Evolutionary conservation across 306 rosid genomes (phyloP).

Genomic region (Carpinus viminea): DNA sequence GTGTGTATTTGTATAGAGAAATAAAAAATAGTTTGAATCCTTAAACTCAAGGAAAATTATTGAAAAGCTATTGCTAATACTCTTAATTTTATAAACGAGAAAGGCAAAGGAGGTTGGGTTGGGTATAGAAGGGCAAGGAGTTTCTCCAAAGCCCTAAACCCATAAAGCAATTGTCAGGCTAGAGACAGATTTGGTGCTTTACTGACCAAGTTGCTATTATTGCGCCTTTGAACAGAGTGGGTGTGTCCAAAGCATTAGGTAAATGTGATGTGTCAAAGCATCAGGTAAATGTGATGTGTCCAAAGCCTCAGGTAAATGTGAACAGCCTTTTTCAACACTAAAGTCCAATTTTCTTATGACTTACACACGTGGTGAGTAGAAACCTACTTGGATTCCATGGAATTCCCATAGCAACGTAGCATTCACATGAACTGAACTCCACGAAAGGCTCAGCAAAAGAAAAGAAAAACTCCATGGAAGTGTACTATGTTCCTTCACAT

Average conservation of each 20-base stretch:
- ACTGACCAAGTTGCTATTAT: not conserved
- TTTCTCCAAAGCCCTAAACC: no score
- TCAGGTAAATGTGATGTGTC: not conserved
- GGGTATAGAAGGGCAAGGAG: no score
- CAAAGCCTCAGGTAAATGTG: not conserved
- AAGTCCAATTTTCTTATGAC: not conserved
- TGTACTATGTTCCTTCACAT: not conserved
- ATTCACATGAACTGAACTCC: no score
- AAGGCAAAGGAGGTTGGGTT: no score
- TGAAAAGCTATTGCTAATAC: no score
- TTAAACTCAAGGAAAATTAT: no score
- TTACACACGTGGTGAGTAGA: not conserved
- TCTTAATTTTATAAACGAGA: no score
- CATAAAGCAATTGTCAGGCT: not conserved
- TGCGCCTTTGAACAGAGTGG: not conserved
- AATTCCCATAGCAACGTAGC: not conserved
- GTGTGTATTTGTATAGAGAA: no score
- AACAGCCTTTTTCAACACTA: not conserved
- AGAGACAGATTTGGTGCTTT: not conserved
- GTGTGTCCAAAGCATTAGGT: not conserved
- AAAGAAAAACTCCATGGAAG: not conserved
- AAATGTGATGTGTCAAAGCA: not conserved
- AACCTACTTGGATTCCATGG: not conserved
- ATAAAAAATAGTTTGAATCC: no score
- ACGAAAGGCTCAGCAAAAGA: no score